These are phyloP conservation scores for Cryptococcus amylolentus DNA, from an alignment of 1,284 basidiomycete species.

Conservation along the genomic window DNA sequence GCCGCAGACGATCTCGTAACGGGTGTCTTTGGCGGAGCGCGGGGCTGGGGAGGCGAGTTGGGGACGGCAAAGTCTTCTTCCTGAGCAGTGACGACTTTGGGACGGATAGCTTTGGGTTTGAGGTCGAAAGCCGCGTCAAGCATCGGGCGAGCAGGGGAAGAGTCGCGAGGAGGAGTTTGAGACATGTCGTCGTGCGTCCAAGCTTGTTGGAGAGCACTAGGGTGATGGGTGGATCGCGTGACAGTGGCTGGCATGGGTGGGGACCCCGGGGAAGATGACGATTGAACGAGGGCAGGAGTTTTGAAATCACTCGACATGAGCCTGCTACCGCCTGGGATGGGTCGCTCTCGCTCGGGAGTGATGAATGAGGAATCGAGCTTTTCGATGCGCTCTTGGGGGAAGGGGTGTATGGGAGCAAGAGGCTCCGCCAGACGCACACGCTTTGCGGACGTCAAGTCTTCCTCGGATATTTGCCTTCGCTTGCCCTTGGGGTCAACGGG, in stretches of 20 bases:
- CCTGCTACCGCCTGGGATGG: constrained; percentile 9
- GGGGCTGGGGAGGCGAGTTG: constrained; percentile 2
- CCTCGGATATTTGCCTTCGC: constrained; percentile 24
- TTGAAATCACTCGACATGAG: constrained; percentile 35
- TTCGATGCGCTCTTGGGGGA: constrained; percentile 21
- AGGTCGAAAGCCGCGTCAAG: constrained; percentile 44
- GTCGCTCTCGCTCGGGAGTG: constrained; percentile 39
- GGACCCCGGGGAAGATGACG: constrained; percentile 47
- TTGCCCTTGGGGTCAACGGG: constrained; percentile 21
- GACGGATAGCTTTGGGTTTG: constrained; percentile 26
- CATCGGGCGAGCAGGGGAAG: constrained; percentile 26
- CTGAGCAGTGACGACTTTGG: constrained; percentile 1
- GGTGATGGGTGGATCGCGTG: constrained; percentile 38
- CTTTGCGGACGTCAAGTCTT: constrained; percentile 37
- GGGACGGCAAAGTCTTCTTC: constrained; percentile 19
- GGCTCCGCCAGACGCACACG: constrained; percentile 36
- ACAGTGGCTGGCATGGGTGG: constrained; percentile 48
- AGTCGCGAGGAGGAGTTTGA: constrained; percentile 11
- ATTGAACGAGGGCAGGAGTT: constrained; percentile 43
- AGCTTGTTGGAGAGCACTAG: constrained; percentile 37
- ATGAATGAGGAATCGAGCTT: constrained; percentile 39
- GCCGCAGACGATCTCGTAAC: constrained; percentile 42
- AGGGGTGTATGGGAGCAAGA: constrained; percentile 29
- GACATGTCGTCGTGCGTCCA: constrained; percentile 45
- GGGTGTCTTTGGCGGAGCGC: constrained; percentile 40